Base-by-base conservation (phyloP, 805 yeast species). In the Kazachstania bromeliacearum region DNA sequence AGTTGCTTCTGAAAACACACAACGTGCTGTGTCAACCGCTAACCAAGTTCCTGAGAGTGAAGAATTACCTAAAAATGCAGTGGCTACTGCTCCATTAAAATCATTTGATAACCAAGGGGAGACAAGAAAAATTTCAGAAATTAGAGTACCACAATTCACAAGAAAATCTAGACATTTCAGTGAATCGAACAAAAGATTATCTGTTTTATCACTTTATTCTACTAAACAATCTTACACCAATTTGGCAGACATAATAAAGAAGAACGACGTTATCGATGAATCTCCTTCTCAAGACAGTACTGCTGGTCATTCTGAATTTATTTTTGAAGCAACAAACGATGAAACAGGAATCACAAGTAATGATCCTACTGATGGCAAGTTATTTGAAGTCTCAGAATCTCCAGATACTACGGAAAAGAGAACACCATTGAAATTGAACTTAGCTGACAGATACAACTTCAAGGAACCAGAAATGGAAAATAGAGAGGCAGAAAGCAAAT, bases 151-250 rank as follows among this genome's bases (percentile, higher is more conserved):
- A 16, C 74, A 72, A 42, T 84, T 80, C 24, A 73, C 87, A 0
- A 73, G 87, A 56, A 72, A 73, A 47, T 78, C 85, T 2, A 70
- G 73, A 48, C 66, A 73, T 38, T 77, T 77, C 51, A 68, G 79
- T 25, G 68, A 68, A 38, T 71, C 77, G 5, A 75, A 75, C 50
- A 81, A 77, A 57, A 70, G 92, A 51, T 62, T 79, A 36, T 77
- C 85, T 22, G 81, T 81, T n/a, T 56, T 81, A 28, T 78, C 87
- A 0, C 63, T 79, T 57, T 77, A 78, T 47, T 79, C 88, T 1
- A 75, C 87, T 3, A 75, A 71, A 42, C 73, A 70, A 31, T 77
- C 85, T 0, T 78, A 71, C 45, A 71, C 70, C 27, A 78, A 80
- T 50, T 63, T 79, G 49, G 71, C 70, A 14, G 60, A 65, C 14